Percentiles rank a stretch among this genome's conserved stretches.
Evolutionary conservation across 176 grass and related monocot genomes (phyloP).

Genomic region (Oryza officinalis): DNA sequence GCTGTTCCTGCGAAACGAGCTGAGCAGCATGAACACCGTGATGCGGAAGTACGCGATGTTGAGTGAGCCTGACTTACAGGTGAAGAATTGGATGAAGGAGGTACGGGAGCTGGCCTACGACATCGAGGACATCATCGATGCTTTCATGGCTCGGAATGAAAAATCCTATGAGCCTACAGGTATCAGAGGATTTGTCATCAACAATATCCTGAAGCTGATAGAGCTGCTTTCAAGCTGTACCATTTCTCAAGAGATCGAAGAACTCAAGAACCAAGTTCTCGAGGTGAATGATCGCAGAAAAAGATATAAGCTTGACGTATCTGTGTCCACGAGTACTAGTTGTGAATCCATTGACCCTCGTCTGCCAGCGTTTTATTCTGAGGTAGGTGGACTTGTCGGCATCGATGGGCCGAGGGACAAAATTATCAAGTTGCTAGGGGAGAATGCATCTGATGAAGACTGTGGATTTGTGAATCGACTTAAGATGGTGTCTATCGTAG

Average conservation of each 20-base stretch:
- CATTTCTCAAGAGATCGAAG: background rate
- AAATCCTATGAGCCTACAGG: background rate
- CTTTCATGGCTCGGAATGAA: background rate
- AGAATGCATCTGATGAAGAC: background rate
- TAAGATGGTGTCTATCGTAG: conserved; percentile 17
- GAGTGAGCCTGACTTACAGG: background rate
- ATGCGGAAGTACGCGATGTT: background rate
- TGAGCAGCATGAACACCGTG: background rate
- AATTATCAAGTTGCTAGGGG: conserved; percentile 13
- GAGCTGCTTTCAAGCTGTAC: background rate
- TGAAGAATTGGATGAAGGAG: conserved; percentile 1
- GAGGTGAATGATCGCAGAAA: background rate
- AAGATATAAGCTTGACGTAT: background rate
- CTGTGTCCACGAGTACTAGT: background rate
- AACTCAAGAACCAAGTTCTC: background rate
- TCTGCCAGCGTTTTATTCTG: background rate
- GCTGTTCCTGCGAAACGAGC: background rate
- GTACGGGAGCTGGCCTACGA: conserved; percentile 27
- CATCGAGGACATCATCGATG: conserved; percentile 21
- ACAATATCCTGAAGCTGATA: background rate
- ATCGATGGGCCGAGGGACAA: background rate
- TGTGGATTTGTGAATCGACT: background rate
- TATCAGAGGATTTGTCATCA: background rate
- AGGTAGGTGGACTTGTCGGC: background rate
- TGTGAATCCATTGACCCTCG: background rate